A percentile compares a stretch with the other conserved stretches of the same genome.
phyloP scores from a whole-genome alignment of 108 stramenopile genomes.

The Aurantiochytrium sp. region DNA sequence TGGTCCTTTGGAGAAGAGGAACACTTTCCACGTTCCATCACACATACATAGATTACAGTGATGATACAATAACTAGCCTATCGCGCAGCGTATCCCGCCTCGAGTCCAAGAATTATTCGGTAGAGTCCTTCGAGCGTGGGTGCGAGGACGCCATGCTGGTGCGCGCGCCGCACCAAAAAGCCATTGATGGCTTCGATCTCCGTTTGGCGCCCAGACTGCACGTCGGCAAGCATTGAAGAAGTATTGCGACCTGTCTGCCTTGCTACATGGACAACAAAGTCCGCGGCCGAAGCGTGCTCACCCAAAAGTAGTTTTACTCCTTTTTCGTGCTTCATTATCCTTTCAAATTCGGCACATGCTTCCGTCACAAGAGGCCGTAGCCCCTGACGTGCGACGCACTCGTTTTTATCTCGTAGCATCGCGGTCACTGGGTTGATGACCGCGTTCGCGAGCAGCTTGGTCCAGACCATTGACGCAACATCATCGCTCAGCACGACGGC shows the following conservation, averaged over 20 bases:
- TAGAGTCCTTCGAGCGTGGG: neutral
- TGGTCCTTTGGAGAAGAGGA: no score
- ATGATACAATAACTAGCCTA: neutral
- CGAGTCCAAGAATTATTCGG: neutral
- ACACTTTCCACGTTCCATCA: neutral
- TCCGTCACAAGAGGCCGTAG: neutral
- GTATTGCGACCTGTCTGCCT: neutral
- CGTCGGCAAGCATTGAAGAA: neutral
- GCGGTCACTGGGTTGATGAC: neutral
- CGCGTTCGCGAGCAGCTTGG: constrained; percentile 14
- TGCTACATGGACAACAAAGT: neutral
- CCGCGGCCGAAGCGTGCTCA: neutral
- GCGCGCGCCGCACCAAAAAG: neutral
- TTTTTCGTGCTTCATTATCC: neutral
- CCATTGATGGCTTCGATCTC: constrained; percentile 1
- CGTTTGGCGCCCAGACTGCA: neutral
- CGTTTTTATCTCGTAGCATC: neutral
- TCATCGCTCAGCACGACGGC: neutral
- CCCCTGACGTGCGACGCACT: neutral
- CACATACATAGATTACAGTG: neutral
- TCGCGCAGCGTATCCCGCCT: neutral
- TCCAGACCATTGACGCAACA: neutral
- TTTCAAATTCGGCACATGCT: neutral
- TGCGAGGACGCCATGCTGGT: neutral
- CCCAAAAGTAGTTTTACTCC: neutral